Percentiles rank a stretch among this genome's conserved stretches.
These are phyloP conservation scores for Cyclanthera cordifolia DNA, from an alignment of 306 rosid genomes.

Conservation along the genomic window DNA sequence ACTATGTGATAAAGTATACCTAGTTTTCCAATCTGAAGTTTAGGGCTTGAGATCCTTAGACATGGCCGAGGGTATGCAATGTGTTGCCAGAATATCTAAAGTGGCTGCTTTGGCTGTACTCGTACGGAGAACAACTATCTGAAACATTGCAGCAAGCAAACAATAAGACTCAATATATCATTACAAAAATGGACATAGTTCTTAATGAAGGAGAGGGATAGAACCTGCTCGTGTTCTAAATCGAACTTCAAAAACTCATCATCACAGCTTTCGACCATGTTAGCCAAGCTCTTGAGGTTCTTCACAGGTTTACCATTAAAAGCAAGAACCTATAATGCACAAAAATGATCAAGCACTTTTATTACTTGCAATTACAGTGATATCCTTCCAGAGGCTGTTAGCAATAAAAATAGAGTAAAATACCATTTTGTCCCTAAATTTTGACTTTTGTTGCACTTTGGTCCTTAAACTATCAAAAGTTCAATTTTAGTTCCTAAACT, in stretches of 20 bases:
- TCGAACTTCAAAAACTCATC: conserved; percentile 74
- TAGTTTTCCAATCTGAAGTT: conserved; percentile 17
- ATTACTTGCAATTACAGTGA: not conserved
- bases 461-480: too few species aligned
- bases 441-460: too few species aligned
- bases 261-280: conserved; percentile 67
- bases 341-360: not conserved
- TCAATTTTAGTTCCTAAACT: too few species aligned
- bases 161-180: not conserved
- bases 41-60: conserved; percentile 77
- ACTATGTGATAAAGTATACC: conserved; percentile 4
- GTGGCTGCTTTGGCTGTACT: conserved; percentile 73
- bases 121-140: conserved; percentile 72
- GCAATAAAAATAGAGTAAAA: too few species aligned
- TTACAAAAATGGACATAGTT: not conserved
- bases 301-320: conserved; percentile 80
- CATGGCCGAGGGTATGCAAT: conserved; percentile 80
- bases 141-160: conserved; percentile 15
- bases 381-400: not conserved
- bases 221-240: conserved; percentile 85
- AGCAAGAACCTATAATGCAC: conserved; percentile 49
- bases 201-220: not conserved
- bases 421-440: too few species aligned
- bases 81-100: conserved; percentile 65
- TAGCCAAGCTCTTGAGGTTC: conserved; percentile 76